Evolutionary conservation across 108 stramenopile species (phyloP), one percentile per base, ranked within the genome.

Genomic region (Hondaea fermentalgiana): DNA sequence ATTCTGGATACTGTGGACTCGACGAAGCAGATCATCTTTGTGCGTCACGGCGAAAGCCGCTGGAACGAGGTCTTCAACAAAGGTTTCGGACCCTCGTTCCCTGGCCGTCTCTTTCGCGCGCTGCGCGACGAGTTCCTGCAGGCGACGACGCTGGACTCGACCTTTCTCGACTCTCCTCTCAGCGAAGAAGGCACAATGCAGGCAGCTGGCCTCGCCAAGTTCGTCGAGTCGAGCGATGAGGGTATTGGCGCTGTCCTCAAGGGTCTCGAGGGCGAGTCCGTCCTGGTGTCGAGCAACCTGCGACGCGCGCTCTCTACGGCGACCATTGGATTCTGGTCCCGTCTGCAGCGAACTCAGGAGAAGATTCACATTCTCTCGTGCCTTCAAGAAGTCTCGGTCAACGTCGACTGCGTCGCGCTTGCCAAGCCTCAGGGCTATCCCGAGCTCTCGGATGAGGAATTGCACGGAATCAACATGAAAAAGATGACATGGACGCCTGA

Each of bases 31-130:
- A 76, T 90, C 72, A 25, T 90, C 10, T 90, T 90, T 60, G 35
- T 90, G 25, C 60, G 90, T 10, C 90, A 90, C 72, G 90, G 88
- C 21, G 90, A 90, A 49, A 88, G 87, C 43, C 35, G 72, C 49
- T 90, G 90, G 90, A 90, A 90, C 44, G 25, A 88, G n/a, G 72
- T 90, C 4, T 83, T 83, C 76, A 83, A 83, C 51, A 83, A 83
- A 35, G 76, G 76, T 45, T 83, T 83, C 4, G 76, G 76, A 6
- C 76, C 51, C 16, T n/a, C n/a, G 3, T 83, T 83, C 51, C 76
- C 76, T 6, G 76, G 45, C 16, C 45, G 76, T 2, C 76, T 83
- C 51, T 83, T 53, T 53, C 76, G 76, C 51, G 76, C 76, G 8
- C 76, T 83, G 19, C 51, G 45, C 28, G 76, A 83, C 12, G 76